These are phyloP conservation scores for Sonneratia caseolaris DNA, from an alignment of 345 rosid genomes.

Conservation along the genomic window DNA sequence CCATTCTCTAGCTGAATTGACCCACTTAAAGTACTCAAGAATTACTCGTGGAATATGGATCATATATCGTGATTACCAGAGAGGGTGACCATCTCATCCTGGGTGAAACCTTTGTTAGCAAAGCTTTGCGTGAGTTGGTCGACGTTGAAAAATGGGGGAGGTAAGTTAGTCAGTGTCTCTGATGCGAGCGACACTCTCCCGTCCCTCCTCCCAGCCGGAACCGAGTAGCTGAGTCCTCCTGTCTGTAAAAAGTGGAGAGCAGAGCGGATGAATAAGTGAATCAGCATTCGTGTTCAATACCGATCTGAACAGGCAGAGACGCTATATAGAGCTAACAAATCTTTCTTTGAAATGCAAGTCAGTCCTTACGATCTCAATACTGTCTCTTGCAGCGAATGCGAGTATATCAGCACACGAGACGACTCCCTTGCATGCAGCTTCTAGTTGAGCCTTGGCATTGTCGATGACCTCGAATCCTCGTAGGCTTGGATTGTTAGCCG, in stretches of 20 bases:
- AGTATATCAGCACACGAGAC: constrained; percentile 55
- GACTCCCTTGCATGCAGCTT: constrained; percentile 30
- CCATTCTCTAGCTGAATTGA: too few relatives aligned
- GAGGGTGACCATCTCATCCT: constrained; percentile 8
- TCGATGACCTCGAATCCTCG: constrained; percentile 48
- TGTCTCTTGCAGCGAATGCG: constrained; percentile 49
- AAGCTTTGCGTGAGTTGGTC: constrained; percentile 20
- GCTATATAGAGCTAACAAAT: constrained; percentile 15
- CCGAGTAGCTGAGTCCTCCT: constrained; percentile 38
- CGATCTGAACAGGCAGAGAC: background rate
- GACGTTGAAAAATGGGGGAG: constrained; percentile 32
- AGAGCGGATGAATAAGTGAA: background rate
- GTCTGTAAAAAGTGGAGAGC: constrained; percentile 21
- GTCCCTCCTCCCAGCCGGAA: constrained; percentile 57
- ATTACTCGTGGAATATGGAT: too few relatives aligned
- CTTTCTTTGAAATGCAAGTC: background rate
- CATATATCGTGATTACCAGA: background rate
- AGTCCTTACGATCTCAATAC: constrained; percentile 27
- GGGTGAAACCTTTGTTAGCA: constrained; percentile 7
- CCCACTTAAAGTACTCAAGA: too few relatives aligned
- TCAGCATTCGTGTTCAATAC: background rate
- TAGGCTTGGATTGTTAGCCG: constrained; percentile 31
- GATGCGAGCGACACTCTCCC: constrained; percentile 38
- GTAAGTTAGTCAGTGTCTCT: constrained; percentile 30
- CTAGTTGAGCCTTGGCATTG: constrained; percentile 20